A percentile compares a stretch with the other conserved stretches of the same genome.
Conservation (phyloP, 441 rosid species). For the Hura crepitans region DNA sequence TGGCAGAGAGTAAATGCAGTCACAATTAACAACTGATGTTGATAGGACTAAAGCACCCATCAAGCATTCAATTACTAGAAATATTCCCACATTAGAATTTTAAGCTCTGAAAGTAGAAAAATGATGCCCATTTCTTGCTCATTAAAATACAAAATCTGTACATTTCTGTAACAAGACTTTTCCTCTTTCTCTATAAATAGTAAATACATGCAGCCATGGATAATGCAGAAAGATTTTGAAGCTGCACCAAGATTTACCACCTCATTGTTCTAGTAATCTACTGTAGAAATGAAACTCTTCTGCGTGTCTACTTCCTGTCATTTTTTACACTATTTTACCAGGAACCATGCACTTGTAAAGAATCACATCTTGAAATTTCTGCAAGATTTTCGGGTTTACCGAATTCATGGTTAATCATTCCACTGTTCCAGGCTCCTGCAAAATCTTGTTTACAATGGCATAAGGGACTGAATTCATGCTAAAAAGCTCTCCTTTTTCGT, state of each 20-base stretch:
- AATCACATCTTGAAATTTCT: background rate
- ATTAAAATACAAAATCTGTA: constrained; percentile 11
- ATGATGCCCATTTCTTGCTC: background rate
- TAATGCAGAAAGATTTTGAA: background rate
- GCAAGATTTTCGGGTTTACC: no score
- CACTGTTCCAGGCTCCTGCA: constrained; percentile 3
- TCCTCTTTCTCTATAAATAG: background rate
- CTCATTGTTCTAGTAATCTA: background rate
- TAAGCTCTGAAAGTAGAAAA: background rate
- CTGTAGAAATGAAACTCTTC: background rate
- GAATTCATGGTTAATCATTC: background rate
- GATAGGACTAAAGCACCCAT: background rate
- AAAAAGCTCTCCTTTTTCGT: background rate
- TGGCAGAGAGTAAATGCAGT: no score
- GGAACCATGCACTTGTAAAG: background rate
- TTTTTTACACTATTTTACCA: background rate
- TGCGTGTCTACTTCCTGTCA: background rate
- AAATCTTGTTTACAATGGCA: no score
- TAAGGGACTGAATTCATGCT: background rate
- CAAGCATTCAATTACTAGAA: background rate
- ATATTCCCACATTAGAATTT: background rate
- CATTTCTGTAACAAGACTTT: constrained; percentile 14
- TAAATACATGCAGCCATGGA: background rate
- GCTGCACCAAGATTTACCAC: background rate
- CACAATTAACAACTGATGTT: no score